Evolutionary conservation across 176 grass and related monocot genomes (phyloP).

Genomic region (Poa pratensis): DNA sequence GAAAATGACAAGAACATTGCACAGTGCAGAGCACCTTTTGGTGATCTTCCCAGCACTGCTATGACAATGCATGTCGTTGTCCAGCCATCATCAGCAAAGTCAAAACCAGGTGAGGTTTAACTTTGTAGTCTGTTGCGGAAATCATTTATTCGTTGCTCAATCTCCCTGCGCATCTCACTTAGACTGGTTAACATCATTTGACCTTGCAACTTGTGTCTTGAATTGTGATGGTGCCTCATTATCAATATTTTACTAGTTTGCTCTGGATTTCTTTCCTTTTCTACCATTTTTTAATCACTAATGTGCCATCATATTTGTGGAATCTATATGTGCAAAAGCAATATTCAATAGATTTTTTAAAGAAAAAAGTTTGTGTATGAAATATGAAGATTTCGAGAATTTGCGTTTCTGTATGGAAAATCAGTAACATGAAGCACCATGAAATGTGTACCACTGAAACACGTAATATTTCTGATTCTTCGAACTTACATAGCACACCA

Average conservation of each 20-base stretch:
- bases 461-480: neutral
- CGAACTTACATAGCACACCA: neutral
- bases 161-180: neutral
- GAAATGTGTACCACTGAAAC: constrained; percentile 9
- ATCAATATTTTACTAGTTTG: constrained; percentile 1
- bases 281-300: neutral
- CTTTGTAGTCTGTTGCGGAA: neutral
- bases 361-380: neutral
- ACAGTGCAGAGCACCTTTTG: constrained; percentile 76
- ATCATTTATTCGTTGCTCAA: constrained; percentile 19
- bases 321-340: neutral
- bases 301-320: constrained; percentile 11
- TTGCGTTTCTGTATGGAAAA: neutral
- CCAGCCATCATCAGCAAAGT: constrained; percentile 66
- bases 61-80: constrained; percentile 83
- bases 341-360: constrained; percentile 7
- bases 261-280: neutral
- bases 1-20: constrained; percentile 72
- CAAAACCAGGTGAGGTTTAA: constrained; percentile 60
- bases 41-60: constrained; percentile 60
- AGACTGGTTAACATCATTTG: constrained; percentile 5
- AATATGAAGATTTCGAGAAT: constrained; percentile 21
- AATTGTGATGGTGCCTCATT: constrained; percentile 21
- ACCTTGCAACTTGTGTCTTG: neutral
- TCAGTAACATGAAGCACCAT: neutral